A percentile compares a stretch with the other conserved stretches of the same genome.
Conservation (phyloP, 1,284 basidiomycete genomes). For the Sphaerobolus stellatus region DNA sequence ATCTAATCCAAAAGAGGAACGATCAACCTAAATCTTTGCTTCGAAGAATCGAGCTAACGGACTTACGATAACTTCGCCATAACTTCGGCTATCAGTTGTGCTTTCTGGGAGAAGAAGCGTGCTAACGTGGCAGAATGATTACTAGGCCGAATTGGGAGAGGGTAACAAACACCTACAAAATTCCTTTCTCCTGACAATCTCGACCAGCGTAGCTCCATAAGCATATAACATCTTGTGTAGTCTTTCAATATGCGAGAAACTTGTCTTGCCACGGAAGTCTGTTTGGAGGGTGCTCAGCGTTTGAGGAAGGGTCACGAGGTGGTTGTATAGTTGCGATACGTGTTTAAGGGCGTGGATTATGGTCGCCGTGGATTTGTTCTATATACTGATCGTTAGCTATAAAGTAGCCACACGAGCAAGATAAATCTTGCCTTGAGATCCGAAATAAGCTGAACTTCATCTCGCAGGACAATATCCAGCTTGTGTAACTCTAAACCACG, state of each 20-base stretch:
- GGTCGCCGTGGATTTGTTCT: constrained; percentile 79
- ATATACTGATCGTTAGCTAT: constrained; percentile 9
- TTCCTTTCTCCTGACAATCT: constrained; percentile 87
- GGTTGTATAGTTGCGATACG: constrained; percentile 74
- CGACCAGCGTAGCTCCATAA: constrained; percentile 89
- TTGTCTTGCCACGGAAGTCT: constrained; percentile 72
- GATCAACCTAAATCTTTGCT: not conserved
- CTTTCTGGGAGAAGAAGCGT: constrained; percentile 74
- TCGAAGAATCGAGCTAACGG: not conserved
- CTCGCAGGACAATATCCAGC: constrained; percentile 57
- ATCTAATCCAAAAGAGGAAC: constrained; percentile 36
- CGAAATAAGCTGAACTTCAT: constrained; percentile 56
- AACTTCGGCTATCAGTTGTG: constrained; percentile 75
- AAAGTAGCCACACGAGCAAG: constrained; percentile 12
- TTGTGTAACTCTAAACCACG: constrained; percentile 55
- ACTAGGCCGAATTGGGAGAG: not conserved
- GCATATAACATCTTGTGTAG: constrained; percentile 90
- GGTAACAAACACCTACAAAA: constrained; percentile 58
- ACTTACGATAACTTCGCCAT: constrained; percentile 80
- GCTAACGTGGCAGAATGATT: constrained; percentile 38
- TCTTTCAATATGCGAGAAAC: constrained; percentile 87
- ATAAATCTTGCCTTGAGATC: constrained; percentile 55
- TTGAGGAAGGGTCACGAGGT: constrained; percentile 68
- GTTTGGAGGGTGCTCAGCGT: constrained; percentile 63
- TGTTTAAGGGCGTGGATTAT: constrained; percentile 64